Percentiles rank a stretch among this genome's conserved stretches.
These are phyloP conservation scores for Melampsora larici-populina DNA, from an alignment of 1,284 basidiomycete genomes.

Conservation along the genomic window DNA sequence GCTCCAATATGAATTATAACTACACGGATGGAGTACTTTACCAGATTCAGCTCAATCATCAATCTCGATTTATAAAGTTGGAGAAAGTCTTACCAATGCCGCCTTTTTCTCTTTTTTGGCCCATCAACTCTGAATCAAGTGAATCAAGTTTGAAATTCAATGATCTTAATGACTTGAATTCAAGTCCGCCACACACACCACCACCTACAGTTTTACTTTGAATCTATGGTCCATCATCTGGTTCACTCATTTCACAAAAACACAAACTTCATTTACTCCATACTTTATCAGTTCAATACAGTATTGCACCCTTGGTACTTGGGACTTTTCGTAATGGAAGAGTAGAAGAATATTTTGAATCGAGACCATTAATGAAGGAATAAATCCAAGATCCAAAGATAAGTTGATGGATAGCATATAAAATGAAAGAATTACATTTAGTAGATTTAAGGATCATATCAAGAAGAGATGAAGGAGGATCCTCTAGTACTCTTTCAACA, in stretches of 20 bases:
- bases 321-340: conserved; percentile 91
- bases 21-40: conserved; percentile 25
- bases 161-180: conserved; percentile 48
- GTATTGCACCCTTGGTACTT: conserved; percentile 82
- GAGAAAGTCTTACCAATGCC: conserved; percentile 85
- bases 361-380: conserved; percentile 68
- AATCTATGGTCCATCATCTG: conserved; percentile 82
- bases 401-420: conserved; percentile 76
- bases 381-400: conserved; percentile 72
- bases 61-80: conserved; percentile 49
- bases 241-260: conserved; percentile 75
- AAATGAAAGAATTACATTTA: conserved; percentile 88
- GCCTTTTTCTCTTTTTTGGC: conserved; percentile 79
- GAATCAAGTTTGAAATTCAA: too few relatives aligned
- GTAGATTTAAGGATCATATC: conserved; percentile 67
- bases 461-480: conserved; percentile 4
- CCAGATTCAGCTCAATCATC: conserved; percentile 10
- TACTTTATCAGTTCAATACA: conserved; percentile 76
- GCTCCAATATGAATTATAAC: conserved; percentile 6
- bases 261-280: conserved; percentile 81
- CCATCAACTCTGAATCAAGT: too few relatives aligned
- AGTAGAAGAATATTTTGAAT: conserved; percentile 87
- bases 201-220: conserved; percentile 74
- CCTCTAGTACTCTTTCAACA: not conserved
- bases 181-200: conserved; percentile 47